Percentiles rank a stretch among this genome's conserved stretches.
Conservation (phyloP, 139 green algal genomes). For the Yamagishiella unicocca region DNA sequence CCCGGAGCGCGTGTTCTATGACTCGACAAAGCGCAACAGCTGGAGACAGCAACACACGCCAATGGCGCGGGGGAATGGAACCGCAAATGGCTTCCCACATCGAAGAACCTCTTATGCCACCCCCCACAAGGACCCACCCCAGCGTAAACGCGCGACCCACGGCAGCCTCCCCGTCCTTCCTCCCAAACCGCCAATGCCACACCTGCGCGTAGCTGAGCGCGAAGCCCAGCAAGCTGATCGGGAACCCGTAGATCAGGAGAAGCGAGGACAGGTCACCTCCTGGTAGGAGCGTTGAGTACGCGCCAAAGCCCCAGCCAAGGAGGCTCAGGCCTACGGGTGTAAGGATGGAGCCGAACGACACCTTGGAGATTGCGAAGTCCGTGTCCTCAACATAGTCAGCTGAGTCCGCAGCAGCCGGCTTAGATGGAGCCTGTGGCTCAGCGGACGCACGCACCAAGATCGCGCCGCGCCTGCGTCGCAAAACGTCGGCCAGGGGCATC, state of each 20-base stretch:
- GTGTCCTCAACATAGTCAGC: conserved; percentile 43
- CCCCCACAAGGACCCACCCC: too few relatives aligned
- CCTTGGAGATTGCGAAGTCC: conserved; percentile 80
- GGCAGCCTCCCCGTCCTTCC: too few relatives aligned
- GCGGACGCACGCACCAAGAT: conserved; percentile 1
- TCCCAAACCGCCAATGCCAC: neutral
- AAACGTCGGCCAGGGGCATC: too few relatives aligned
- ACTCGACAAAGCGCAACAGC: too few relatives aligned
- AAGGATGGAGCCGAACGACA: conserved; percentile 92
- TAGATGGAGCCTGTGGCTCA: conserved; percentile 9
- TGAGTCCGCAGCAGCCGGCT: neutral
- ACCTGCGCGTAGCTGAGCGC: conserved; percentile 90
- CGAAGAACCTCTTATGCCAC: too few relatives aligned
- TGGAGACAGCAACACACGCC: too few relatives aligned
- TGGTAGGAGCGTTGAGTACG: conserved; percentile 95
- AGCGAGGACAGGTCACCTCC: conserved; percentile 89
- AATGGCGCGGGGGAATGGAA: too few relatives aligned
- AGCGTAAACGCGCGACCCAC: too few relatives aligned
- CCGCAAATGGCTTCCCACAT: too few relatives aligned
- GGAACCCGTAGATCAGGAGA: conserved; percentile 98
- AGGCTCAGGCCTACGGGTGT: conserved; percentile 81
- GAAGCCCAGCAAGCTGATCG: conserved; percentile 93
- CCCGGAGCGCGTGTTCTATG: too few relatives aligned
- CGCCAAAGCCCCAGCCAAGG: conserved; percentile 91
- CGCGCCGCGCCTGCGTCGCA: neutral